phyloP scores from a whole-genome alignment of 768 basidiomycete genomes.

The Lactarius hatsudake region DNA sequence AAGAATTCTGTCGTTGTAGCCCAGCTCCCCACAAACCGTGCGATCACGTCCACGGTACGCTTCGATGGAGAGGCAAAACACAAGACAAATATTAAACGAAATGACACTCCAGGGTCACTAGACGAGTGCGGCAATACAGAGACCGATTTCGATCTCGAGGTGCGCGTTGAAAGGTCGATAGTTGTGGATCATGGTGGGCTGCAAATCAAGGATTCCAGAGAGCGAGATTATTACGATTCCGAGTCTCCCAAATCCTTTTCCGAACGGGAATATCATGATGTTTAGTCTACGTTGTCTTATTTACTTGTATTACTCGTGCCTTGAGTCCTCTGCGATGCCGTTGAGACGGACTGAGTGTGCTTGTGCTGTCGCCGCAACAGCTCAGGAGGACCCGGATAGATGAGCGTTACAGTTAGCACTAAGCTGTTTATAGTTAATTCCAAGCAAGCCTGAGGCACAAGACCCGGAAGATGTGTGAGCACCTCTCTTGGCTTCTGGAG shows the following conservation, averaged over 20 bases:
- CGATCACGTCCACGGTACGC: background rate
- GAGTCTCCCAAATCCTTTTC: background rate
- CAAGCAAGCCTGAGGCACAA: too few species aligned
- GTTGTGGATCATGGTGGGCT: background rate
- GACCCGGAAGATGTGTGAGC: too few species aligned
- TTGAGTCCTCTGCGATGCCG: background rate
- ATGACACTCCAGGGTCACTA: background rate
- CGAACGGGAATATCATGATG: background rate
- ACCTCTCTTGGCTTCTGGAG: too few species aligned
- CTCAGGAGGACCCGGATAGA: too few species aligned
- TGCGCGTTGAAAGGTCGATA: conserved; percentile 16
- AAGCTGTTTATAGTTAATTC: too few species aligned
- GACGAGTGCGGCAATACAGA: background rate
- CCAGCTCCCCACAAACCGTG: background rate
- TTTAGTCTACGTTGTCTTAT: background rate
- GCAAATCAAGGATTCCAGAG: background rate
- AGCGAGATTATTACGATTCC: background rate
- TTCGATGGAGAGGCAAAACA: background rate
- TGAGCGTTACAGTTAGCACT: too few species aligned
- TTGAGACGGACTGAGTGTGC: too few species aligned
- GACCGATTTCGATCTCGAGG: conserved; percentile 25
- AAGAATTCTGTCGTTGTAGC: background rate
- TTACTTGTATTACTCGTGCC: background rate
- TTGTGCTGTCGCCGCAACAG: too few species aligned
- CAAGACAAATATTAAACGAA: too few species aligned